Percentiles rank a stretch among this genome's conserved stretches.
Evolutionary conservation across 768 basidiomycete genomes (phyloP).

Genomic region (Boletus rubescentipes): DNA sequence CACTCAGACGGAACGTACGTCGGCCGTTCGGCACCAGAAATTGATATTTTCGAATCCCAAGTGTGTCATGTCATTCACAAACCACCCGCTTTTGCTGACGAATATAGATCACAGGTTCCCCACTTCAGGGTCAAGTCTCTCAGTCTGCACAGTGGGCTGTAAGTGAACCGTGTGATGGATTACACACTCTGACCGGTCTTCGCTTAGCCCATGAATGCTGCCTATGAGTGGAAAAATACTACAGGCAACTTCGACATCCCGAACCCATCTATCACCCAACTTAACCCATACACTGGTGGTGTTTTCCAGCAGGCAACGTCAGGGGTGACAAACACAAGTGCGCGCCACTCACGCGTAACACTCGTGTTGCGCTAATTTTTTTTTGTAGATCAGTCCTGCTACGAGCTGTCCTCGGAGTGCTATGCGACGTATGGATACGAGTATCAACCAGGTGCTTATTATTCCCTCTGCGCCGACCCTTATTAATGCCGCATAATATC

Average conservation of each 20-base stretch:
- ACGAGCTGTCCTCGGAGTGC: constrained; percentile 49
- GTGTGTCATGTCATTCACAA: constrained; percentile 33
- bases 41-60: constrained; percentile 87
- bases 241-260: constrained; percentile 56
- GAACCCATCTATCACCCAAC: constrained; percentile 46
- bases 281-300: constrained; percentile 74
- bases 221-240: constrained; percentile 69
- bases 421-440: constrained; percentile 79
- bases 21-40: constrained; percentile 84
- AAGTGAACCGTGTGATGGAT: constrained; percentile 28
- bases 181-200: neutral
- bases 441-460: constrained; percentile 60
- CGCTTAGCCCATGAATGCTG: constrained; percentile 71
- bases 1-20: constrained; percentile 75
- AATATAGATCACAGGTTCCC: constrained; percentile 36
- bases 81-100: constrained; percentile 7
- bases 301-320: constrained; percentile 85
- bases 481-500: neutral
- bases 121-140: constrained; percentile 61
- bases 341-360: constrained; percentile 11
- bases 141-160: constrained; percentile 85
- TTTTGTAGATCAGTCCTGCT: constrained; percentile 63
- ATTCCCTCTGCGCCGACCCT: neutral
- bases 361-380: neutral
- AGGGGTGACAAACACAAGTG: constrained; percentile 59